Conservation (phyloP, 2,329 filamentous ascomycete genomes). For the Penicillium expansum region DNA sequence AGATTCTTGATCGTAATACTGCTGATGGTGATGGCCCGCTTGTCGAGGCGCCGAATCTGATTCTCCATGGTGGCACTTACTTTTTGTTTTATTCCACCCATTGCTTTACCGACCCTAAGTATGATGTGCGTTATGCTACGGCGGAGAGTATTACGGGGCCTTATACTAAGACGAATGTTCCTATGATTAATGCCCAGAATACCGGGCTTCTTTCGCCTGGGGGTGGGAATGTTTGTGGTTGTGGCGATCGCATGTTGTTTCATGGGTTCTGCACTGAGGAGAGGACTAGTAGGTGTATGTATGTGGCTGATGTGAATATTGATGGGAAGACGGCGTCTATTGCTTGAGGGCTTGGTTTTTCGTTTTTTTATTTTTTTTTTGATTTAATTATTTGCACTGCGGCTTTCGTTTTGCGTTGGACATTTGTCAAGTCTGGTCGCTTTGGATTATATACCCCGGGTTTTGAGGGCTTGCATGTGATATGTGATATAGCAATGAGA, state of each 20-base stretch:
- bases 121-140: slow-evolving; percentile 62
- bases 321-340: slow-evolving; percentile 17
- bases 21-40: slow-evolving; percentile 62
- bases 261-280: slow-evolving; percentile 31
- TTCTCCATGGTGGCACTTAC: slow-evolving; percentile 49
- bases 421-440: neutral
- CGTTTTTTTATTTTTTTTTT: neutral
- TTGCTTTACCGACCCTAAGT: slow-evolving; percentile 54
- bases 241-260: slow-evolving; percentile 34
- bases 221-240: slow-evolving; percentile 32
- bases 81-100: slow-evolving; percentile 63
- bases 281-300: slow-evolving; percentile 28
- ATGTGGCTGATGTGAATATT: slow-evolving; percentile 29
- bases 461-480: neutral
- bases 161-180: slow-evolving; percentile 35
- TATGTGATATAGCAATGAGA: neutral
- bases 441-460: slow-evolving; percentile 6
- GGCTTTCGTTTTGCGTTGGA: neutral
- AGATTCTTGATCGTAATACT: slow-evolving; percentile 55
- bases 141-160: slow-evolving; percentile 39
- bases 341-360: slow-evolving; percentile 3
- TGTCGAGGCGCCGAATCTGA: slow-evolving; percentile 60
- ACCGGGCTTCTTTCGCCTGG: slow-evolving; percentile 32
- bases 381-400: no score
- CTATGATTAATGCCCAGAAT: slow-evolving; percentile 37